phyloP scores from a whole-genome alignment of 305 asterid species.

The Fraxinus velutina region DNA sequence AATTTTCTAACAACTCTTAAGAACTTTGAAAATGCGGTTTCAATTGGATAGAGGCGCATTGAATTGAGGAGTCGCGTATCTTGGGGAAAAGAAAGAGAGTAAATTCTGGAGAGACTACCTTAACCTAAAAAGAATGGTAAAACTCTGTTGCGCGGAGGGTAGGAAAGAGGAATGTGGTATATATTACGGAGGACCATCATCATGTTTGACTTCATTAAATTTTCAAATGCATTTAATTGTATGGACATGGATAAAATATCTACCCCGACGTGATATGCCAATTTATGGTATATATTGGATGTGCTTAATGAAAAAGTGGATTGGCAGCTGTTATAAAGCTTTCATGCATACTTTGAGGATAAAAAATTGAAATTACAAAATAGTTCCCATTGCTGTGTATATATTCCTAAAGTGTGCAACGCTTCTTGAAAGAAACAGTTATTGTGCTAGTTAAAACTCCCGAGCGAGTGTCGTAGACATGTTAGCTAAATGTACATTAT shows the following conservation, averaged over 20 bases:
- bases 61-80: neutral
- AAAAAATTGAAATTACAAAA: neutral
- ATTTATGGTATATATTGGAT: neutral
- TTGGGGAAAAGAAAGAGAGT: neutral
- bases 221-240: neutral
- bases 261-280: neutral
- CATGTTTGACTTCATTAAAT: neutral
- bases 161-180: conserved; percentile 4
- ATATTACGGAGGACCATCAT: neutral
- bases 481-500: neutral
- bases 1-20: neutral
- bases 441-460: neutral
- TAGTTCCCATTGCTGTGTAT: neutral
- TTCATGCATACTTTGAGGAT: neutral
- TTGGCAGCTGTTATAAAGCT: neutral
- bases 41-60: neutral
- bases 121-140: neutral
- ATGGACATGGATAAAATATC: conserved; percentile 2
- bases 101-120: neutral
- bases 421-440: neutral
- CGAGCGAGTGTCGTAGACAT: neutral
- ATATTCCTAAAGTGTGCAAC: neutral
- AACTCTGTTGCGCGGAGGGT: neutral
- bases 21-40: neutral
- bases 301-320: neutral